Evolutionary conservation across 495 filamentous ascomycete genomes (phyloP).

Genomic region (Astrocystis sublimbata): DNA sequence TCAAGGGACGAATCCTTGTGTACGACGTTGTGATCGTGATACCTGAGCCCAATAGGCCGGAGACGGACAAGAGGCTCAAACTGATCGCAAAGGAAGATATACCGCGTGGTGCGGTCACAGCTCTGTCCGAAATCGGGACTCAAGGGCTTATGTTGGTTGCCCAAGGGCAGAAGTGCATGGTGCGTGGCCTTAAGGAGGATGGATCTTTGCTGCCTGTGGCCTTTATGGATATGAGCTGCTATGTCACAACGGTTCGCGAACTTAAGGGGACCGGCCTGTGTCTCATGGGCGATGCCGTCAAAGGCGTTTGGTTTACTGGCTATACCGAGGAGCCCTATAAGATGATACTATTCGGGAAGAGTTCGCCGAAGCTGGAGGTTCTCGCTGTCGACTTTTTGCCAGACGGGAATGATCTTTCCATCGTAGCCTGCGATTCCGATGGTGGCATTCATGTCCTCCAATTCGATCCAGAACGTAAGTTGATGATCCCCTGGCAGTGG

Average conservation of each 20-base stretch:
- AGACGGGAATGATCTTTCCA: slow-evolving; percentile 76
- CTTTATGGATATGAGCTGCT: slow-evolving; percentile 97
- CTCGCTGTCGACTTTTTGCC: slow-evolving; percentile 86
- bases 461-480: slow-evolving; percentile 84
- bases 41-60: slow-evolving; percentile 80
- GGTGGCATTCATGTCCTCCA: slow-evolving; percentile 84
- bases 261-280: slow-evolving; percentile 80
- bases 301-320: slow-evolving; percentile 92
- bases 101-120: slow-evolving; percentile 85
- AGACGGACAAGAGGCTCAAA: slow-evolving; percentile 81
- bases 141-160: slow-evolving; percentile 89
- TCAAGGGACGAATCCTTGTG: slow-evolving; percentile 83
- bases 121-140: slow-evolving; percentile 81
- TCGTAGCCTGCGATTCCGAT: slow-evolving; percentile 82
- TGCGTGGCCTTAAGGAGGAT: slow-evolving; percentile 93
- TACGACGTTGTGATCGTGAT: slow-evolving; percentile 90
- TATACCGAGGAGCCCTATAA: slow-evolving; percentile 95
- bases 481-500: not conserved
- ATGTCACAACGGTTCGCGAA: slow-evolving; percentile 78
- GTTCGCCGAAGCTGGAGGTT: slow-evolving; percentile 70
- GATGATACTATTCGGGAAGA: slow-evolving; percentile 92
- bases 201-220: slow-evolving; percentile 87
- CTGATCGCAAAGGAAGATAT: slow-evolving; percentile 86
- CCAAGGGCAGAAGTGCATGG: slow-evolving; percentile 97
- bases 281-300: slow-evolving; percentile 83